phyloP scores from a whole-genome alignment of 257 asterid species.

The Nemophila menziesii region DNA sequence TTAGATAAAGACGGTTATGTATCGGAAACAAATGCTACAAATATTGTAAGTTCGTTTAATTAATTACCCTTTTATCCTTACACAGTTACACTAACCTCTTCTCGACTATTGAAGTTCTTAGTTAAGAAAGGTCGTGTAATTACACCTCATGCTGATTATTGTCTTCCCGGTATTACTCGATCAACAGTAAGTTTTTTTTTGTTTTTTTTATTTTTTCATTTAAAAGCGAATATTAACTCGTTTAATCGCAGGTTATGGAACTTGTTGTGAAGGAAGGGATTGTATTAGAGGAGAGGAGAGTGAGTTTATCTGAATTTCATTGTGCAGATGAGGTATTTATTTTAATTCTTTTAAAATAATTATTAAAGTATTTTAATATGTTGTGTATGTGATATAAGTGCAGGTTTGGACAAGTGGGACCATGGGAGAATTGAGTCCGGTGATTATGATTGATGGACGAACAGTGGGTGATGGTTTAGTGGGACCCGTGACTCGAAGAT shows the following conservation, averaged over 20 bases:
- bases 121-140: constrained; percentile 63
- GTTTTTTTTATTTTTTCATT: neutral
- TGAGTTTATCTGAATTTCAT: constrained; percentile 80
- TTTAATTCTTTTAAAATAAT: constrained; percentile 7
- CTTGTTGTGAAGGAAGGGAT: constrained; percentile 48
- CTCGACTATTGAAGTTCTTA: constrained; percentile 45
- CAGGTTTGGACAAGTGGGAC: constrained; percentile 75
- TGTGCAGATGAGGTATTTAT: constrained; percentile 81
- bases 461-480: constrained; percentile 62
- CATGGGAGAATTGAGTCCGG: constrained; percentile 89
- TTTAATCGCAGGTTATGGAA: constrained; percentile 54
- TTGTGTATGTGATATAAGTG: no score
- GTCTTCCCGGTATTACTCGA: constrained; percentile 86
- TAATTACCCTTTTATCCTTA: no score
- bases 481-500: constrained; percentile 65
- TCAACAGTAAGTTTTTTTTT: constrained; percentile 54
- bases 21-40: constrained; percentile 90
- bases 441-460: constrained; percentile 69
- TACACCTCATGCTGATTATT: constrained; percentile 84
- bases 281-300: constrained; percentile 48
- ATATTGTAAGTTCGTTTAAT: constrained; percentile 48
- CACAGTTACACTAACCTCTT: neutral
- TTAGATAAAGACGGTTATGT: constrained; percentile 90
- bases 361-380: no score
- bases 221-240: neutral